Evolutionary conservation across 805 yeast genomes (phyloP).

Genomic region (Metschnikowia santaceciliae): DNA sequence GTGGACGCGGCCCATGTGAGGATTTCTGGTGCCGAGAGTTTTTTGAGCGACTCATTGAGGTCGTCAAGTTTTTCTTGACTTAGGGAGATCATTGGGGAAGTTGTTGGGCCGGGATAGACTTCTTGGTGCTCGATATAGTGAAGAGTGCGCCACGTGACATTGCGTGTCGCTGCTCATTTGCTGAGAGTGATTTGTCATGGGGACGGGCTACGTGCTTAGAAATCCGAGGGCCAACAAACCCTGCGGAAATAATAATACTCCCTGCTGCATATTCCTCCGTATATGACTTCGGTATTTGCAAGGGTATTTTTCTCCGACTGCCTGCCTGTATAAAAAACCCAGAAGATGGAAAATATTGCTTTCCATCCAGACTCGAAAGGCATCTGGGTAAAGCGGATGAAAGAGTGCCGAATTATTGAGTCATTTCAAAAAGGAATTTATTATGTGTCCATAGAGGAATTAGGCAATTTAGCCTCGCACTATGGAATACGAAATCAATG

Average conservation of each 20-base stretch:
- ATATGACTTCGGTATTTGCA: too few relatives aligned
- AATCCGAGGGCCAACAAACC: background rate
- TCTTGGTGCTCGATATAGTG: background rate
- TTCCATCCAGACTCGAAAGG: too few relatives aligned
- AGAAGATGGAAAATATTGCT: background rate
- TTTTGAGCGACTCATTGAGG: slow-evolving; percentile 58
- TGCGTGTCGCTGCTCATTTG: slow-evolving; percentile 6
- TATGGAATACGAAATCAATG: too few relatives aligned
- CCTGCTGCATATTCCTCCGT: background rate
- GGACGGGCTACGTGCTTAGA: background rate
- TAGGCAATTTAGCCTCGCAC: too few relatives aligned
- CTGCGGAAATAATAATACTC: background rate
- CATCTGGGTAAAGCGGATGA: too few relatives aligned
- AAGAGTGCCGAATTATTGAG: too few relatives aligned
- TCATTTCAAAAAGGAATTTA: too few relatives aligned
- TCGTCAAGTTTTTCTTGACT: slow-evolving; percentile 54
- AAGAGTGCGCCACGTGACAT: slow-evolving; percentile 15
- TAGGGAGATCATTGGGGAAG: slow-evolving; percentile 13
- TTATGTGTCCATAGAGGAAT: too few relatives aligned
- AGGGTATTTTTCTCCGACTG: too few relatives aligned
- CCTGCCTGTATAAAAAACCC: too few relatives aligned
- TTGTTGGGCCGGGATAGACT: background rate
- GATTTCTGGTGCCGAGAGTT: slow-evolving; percentile 63
- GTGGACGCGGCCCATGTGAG: slow-evolving; percentile 80
- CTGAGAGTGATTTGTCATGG: background rate